Conservation (phyloP, 2,329 filamentous ascomycete species). For the Fusarium sp. region DNA sequence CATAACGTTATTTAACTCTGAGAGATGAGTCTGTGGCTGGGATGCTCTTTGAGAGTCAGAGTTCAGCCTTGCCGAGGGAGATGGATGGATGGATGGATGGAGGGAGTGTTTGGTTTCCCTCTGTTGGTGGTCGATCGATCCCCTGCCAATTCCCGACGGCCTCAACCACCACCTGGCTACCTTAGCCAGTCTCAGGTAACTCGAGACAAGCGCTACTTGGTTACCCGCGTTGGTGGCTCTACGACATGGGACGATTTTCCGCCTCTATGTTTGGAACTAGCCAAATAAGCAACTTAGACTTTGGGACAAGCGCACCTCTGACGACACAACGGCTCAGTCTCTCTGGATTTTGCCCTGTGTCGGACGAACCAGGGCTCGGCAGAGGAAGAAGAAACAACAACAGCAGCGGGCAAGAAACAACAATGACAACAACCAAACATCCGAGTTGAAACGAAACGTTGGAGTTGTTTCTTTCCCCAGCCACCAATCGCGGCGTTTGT, state of each 20-base stretch:
- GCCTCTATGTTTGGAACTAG: not conserved
- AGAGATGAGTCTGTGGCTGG: conserved; percentile 24
- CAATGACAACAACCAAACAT: conserved; percentile 32
- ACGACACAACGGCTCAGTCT: conserved; percentile 4
- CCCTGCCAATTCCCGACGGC: conserved; percentile 8
- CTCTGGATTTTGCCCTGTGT: not conserved
- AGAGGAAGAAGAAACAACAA: conserved; percentile 30
- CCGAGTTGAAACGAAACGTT: conserved; percentile 42
- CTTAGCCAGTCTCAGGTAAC: conserved; percentile 6
- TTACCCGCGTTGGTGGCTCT: not conserved
- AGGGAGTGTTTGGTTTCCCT: not conserved
- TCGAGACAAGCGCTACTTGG: not conserved
- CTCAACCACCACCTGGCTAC: not conserved
- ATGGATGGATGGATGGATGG: not conserved
- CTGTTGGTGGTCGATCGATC: conserved; percentile 3
- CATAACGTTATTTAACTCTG: conserved; percentile 31
- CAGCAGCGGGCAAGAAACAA: conserved; percentile 27
- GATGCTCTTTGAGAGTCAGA: conserved; percentile 1
- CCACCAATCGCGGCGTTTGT: conserved; percentile 35
- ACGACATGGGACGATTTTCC: conserved; percentile 6
- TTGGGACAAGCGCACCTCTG: conserved; percentile 1
- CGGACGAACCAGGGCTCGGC: conserved; percentile 11
- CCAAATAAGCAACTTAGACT: conserved; percentile 1
- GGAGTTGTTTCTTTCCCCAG: conserved; percentile 27
- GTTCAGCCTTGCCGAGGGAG: conserved; percentile 22